These are phyloP conservation scores for Datura wrightii DNA, from an alignment of 257 asterid genomes.

Conservation along the genomic window DNA sequence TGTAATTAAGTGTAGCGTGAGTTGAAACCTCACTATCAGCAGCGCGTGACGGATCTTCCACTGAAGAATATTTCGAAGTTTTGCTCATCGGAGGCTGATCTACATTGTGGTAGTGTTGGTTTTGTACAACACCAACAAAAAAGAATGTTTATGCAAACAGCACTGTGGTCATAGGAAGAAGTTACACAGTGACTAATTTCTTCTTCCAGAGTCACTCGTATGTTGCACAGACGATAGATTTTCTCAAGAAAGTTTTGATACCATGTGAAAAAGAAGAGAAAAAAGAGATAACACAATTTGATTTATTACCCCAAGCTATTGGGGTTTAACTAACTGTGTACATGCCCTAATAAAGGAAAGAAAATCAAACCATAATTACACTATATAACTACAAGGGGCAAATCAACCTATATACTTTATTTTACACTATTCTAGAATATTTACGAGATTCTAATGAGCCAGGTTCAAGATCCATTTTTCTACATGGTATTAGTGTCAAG, in stretches of 20 bases:
- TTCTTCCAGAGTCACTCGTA: neutral
- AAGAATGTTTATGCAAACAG: neutral
- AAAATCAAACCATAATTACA: neutral
- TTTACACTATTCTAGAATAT: slow-evolving; percentile 1
- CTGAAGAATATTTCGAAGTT: neutral
- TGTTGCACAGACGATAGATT: neutral
- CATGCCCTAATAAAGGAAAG: neutral
- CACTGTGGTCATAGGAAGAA: neutral
- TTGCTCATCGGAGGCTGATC: neutral
- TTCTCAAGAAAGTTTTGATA: neutral
- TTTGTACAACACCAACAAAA: neutral
- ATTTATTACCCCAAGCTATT: neutral
- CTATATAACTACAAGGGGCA: neutral
- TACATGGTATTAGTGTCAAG: neutral
- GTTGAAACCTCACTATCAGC: neutral
- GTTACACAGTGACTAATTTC: neutral
- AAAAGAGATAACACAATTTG: neutral
- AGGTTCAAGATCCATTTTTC: neutral
- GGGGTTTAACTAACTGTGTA: neutral
- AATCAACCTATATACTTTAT: neutral
- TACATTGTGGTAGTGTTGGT: neutral
- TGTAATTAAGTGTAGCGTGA: neutral
- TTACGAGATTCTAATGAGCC: neutral
- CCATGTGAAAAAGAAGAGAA: neutral
- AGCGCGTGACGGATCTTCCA: neutral